Evolutionary conservation across 768 basidiomycete species (phyloP).

Genomic region (Xanthoconium purpureum): DNA sequence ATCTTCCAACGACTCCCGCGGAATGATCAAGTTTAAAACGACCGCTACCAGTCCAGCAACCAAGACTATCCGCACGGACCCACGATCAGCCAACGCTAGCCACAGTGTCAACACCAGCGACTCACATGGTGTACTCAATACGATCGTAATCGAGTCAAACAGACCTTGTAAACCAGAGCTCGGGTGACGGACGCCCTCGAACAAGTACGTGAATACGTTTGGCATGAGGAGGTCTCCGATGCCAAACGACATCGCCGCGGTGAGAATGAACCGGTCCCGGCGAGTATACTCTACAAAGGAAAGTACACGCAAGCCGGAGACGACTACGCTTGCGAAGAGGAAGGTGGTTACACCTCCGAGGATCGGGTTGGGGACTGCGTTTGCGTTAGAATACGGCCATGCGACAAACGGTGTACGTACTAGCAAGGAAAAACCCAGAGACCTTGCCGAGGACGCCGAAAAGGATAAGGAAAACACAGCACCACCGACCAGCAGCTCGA

Average conservation of each 20-base stretch:
- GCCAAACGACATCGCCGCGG: slow-evolving; percentile 66
- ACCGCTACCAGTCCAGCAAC: slow-evolving; percentile 56
- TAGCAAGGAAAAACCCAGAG: slow-evolving; percentile 80
- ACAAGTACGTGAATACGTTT: slow-evolving; percentile 63
- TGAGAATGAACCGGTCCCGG: slow-evolving; percentile 66
- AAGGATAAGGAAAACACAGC: slow-evolving; percentile 74
- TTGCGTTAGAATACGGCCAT: neutral
- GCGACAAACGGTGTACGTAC: slow-evolving; percentile 29
- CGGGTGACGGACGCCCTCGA: slow-evolving; percentile 55
- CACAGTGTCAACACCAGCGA: slow-evolving; percentile 4
- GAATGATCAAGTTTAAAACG: slow-evolving; percentile 56
- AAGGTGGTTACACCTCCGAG: slow-evolving; percentile 87
- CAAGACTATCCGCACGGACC: slow-evolving; percentile 39
- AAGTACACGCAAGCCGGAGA: slow-evolving; percentile 70
- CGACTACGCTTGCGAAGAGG: slow-evolving; percentile 73
- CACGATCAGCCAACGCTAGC: neutral
- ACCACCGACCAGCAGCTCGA: slow-evolving; percentile 73
- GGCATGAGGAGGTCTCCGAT: slow-evolving; percentile 69
- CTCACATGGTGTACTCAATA: slow-evolving; percentile 80
- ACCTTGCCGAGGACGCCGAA: slow-evolving; percentile 81
- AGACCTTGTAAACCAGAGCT: slow-evolving; percentile 61
- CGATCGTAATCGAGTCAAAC: slow-evolving; percentile 75
- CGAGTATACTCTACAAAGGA: slow-evolving; percentile 57
- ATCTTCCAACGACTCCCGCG: slow-evolving; percentile 30
- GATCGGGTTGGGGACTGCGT: slow-evolving; percentile 68